Conservation (phyloP, 1,284 basidiomycete species). For the Boletus hoseneyae region DNA sequence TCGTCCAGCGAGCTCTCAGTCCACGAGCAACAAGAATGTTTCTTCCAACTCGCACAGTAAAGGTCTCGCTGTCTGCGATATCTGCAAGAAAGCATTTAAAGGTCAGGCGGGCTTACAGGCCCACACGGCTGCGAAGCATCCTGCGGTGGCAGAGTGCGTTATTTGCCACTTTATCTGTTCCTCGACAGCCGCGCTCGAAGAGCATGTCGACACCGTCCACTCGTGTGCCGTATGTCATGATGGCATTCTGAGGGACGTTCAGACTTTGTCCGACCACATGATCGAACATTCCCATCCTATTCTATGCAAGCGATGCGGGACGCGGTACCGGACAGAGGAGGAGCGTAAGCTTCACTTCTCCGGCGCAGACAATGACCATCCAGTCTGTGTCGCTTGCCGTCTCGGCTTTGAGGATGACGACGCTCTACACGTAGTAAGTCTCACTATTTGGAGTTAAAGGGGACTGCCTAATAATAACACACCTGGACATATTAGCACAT, state of each 20-base stretch:
- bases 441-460: constrained; percentile 6
- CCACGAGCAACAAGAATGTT: constrained; percentile 8
- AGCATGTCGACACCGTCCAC: constrained; percentile 26
- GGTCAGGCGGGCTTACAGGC: constrained; percentile 23
- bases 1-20: constrained; percentile 17
- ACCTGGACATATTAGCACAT: constrained; percentile 17
- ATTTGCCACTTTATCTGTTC: constrained; percentile 26
- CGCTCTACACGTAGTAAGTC: constrained; percentile 22
- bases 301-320: constrained; percentile 26
- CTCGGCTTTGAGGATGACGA: constrained; percentile 30
- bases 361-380: constrained; percentile 24
- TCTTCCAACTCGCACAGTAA: constrained; percentile 12
- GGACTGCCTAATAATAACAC: constrained; percentile 13
- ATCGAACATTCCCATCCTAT: constrained; percentile 28
- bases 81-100: constrained; percentile 29
- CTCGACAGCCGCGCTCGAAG: constrained; percentile 25
- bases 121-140: constrained; percentile 28
- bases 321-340: constrained; percentile 30
- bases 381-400: constrained; percentile 24
- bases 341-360: constrained; percentile 27
- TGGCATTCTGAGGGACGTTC: constrained; percentile 27
- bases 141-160: constrained; percentile 18
- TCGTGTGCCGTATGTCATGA: constrained; percentile 29
- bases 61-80: constrained; percentile 17
- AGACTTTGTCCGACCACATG: constrained; percentile 29